These are phyloP conservation scores for Kickxella alabastrina DNA, from an alignment of 192 early-diverging fungal genomes.

Conservation along the genomic window DNA sequence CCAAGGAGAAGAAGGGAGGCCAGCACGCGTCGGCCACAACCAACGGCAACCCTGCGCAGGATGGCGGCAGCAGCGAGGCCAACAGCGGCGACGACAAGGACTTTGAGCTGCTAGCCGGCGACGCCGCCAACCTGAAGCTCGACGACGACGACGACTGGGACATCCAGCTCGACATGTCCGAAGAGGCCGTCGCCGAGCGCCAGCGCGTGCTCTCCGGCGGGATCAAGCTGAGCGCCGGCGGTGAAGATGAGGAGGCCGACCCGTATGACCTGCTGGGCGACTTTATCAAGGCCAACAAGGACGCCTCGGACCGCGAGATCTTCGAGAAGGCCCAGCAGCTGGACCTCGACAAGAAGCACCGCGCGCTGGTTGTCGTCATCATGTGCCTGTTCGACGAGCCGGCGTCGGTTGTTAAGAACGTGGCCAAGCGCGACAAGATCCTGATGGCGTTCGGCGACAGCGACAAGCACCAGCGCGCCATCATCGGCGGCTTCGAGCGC, in stretches of 20 bases:
- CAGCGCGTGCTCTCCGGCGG: slow-evolving; percentile 15
- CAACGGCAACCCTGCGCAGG: slow-evolving; percentile 45
- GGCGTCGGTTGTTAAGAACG: slow-evolving; percentile 58
- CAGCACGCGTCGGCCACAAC: slow-evolving; percentile 50
- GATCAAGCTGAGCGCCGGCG: slow-evolving; percentile 42
- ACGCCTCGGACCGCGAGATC: slow-evolving; percentile 67
- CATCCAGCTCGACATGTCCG: slow-evolving; percentile 65
- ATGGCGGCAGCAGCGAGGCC: slow-evolving; percentile 32
- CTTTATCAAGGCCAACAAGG: slow-evolving; percentile 60
- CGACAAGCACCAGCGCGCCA: slow-evolving; percentile 82
- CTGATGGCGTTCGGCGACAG: slow-evolving; percentile 68
- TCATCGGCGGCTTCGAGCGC: slow-evolving; percentile 89
- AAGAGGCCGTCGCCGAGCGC: slow-evolving; percentile 60
- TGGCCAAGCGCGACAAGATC: slow-evolving; percentile 66
- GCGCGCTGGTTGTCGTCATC: slow-evolving; percentile 75
- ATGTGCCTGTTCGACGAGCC: slow-evolving; percentile 73
- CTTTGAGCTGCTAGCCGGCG: slow-evolving; percentile 64
- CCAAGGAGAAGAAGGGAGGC: slow-evolving; percentile 51
- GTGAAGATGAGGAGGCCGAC: slow-evolving; percentile 51
- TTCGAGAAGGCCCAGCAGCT: slow-evolving; percentile 74
- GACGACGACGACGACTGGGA: slow-evolving; percentile 76
- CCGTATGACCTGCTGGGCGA: slow-evolving; percentile 77
- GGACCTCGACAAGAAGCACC: slow-evolving; percentile 68
- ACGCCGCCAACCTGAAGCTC: slow-evolving; percentile 60
- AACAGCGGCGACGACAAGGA: slow-evolving; percentile 63